phyloP scores from a whole-genome alignment of 257 asterid genomes.

The Cruciata laevipes region DNA sequence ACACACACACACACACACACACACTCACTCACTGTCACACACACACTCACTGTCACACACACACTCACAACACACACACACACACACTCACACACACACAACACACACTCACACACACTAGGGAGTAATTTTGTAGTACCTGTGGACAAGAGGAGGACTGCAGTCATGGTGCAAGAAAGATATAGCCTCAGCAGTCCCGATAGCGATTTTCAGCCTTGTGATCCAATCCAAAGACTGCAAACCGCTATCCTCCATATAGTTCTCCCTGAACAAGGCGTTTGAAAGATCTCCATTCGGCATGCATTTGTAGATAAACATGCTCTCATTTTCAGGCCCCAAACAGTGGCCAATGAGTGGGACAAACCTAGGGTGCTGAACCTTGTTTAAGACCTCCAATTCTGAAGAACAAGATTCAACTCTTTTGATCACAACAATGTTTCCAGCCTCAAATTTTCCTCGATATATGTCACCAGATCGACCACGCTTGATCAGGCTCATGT shows the following conservation, averaged over 20 bases:
- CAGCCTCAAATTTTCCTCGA: slow-evolving; percentile 44
- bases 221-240: slow-evolving; percentile 76
- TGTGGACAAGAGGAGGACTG: slow-evolving; percentile 62
- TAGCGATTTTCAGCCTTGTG: slow-evolving; percentile 67
- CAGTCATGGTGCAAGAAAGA: slow-evolving; percentile 65
- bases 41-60: too few species aligned
- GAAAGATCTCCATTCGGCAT: slow-evolving; percentile 64
- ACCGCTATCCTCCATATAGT: slow-evolving; percentile 27
- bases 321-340: slow-evolving; percentile 51
- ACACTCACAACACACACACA: too few species aligned
- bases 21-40: too few species aligned
- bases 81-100: neutral
- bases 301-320: slow-evolving; percentile 48
- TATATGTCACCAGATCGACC: slow-evolving; percentile 72
- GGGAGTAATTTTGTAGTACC: slow-evolving; percentile 31
- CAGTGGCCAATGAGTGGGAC: slow-evolving; percentile 64
- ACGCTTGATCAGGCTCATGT: slow-evolving; percentile 40
- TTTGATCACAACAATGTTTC: slow-evolving; percentile 38
- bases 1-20: neutral
- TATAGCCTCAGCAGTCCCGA: slow-evolving; percentile 67
- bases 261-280: slow-evolving; percentile 34
- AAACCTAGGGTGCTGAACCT: slow-evolving; percentile 40
- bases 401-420: slow-evolving; percentile 36
- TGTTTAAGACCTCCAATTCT: slow-evolving; percentile 48
- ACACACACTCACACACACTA: neutral